Conservation (phyloP, 139 green algal species). For the Marvania coccoides region DNA sequence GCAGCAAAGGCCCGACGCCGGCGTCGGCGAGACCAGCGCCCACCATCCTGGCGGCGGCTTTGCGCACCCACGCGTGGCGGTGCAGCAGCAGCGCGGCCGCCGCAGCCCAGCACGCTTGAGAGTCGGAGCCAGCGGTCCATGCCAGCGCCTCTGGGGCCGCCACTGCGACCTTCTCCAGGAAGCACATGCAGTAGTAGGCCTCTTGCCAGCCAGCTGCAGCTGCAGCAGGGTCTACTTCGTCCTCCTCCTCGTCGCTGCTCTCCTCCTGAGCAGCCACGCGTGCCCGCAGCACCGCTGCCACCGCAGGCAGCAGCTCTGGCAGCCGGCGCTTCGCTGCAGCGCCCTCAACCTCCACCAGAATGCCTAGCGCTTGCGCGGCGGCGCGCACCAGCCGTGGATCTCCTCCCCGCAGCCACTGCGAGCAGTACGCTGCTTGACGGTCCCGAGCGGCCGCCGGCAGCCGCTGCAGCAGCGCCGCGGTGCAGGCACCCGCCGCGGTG, state of each 20-base stretch:
- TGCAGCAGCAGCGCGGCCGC: conserved; percentile 11
- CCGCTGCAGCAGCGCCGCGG: conserved; percentile 50
- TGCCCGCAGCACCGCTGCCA: conserved; percentile 20
- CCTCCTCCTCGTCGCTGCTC: not conserved
- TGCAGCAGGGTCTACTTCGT: not conserved
- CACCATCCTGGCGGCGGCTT: conserved; percentile 61
- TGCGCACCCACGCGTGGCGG: conserved; percentile 80
- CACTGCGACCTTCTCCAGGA: conserved; percentile 62
- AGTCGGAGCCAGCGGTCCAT: not conserved
- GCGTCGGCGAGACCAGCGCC: conserved; percentile 41
- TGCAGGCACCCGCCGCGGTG: conserved; percentile 29
- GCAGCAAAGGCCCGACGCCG: conserved; percentile 21
- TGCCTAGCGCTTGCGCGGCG: conserved; percentile 37
- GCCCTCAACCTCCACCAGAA: conserved; percentile 47
- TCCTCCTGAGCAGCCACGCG: conserved; percentile 1
- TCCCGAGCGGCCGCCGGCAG: conserved; percentile 29
- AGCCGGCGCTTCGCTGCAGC: conserved; percentile 28
- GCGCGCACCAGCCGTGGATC: conserved; percentile 42
- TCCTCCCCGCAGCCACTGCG: conserved; percentile 40
- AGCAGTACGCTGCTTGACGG: conserved; percentile 25
- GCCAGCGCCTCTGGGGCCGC: conserved; percentile 12
- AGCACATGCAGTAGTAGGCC: conserved; percentile 63
- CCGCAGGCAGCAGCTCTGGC: conserved; percentile 20
- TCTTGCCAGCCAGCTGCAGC: conserved; percentile 62
- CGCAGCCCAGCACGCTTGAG: not conserved